Percentiles rank a stretch among this genome's conserved stretches.
phyloP scores from a whole-genome alignment of 106 monocot genomes.

The Iris macrosiphon region DNA sequence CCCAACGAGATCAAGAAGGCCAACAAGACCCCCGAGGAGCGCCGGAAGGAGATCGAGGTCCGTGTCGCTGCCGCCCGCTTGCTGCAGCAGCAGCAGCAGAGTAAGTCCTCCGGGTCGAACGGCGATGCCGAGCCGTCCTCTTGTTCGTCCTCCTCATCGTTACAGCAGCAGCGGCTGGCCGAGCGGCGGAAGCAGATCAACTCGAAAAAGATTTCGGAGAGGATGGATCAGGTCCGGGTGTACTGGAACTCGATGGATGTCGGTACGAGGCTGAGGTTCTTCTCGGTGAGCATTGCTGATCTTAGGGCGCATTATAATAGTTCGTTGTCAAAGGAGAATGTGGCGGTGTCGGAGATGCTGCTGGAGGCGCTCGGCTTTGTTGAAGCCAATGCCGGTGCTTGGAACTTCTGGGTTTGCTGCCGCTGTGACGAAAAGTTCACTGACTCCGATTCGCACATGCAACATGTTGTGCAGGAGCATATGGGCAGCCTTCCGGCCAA shows the following conservation, averaged over 20 bases:
- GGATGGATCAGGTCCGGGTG: constrained; percentile 47
- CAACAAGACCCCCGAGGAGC: constrained; percentile 77
- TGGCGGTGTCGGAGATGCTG: constrained; percentile 22
- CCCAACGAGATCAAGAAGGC: constrained; percentile 97
- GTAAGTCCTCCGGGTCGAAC: constrained; percentile 7
- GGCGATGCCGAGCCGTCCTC: constrained; percentile 8
- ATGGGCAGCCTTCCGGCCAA: constrained; percentile 37
- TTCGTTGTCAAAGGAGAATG: constrained; percentile 32
- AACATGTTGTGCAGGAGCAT: constrained; percentile 61
- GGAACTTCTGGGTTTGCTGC: constrained; percentile 77
- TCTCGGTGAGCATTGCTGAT: constrained; percentile 37
- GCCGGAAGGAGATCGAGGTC: constrained; percentile 94
- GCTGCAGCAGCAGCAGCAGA: constrained; percentile 70
- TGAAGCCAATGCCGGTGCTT: constrained; percentile 23
- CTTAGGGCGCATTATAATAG: constrained; percentile 38
- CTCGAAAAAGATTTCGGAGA: constrained; percentile 37
- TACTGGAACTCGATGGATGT: constrained; percentile 63
- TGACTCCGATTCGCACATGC: constrained; percentile 37
- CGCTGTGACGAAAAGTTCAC: constrained; percentile 53
- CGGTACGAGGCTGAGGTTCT: constrained; percentile 38
- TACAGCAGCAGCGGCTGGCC: constrained; percentile 8
- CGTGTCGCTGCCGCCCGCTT: constrained; percentile 77
- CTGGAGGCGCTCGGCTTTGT: constrained; percentile 57
- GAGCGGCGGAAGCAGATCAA: constrained; percentile 53
- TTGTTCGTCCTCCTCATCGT: constrained; percentile 21